Evolutionary conservation across 179 eudicot species (phyloP).

Genomic region (Beta macrorhiza): DNA sequence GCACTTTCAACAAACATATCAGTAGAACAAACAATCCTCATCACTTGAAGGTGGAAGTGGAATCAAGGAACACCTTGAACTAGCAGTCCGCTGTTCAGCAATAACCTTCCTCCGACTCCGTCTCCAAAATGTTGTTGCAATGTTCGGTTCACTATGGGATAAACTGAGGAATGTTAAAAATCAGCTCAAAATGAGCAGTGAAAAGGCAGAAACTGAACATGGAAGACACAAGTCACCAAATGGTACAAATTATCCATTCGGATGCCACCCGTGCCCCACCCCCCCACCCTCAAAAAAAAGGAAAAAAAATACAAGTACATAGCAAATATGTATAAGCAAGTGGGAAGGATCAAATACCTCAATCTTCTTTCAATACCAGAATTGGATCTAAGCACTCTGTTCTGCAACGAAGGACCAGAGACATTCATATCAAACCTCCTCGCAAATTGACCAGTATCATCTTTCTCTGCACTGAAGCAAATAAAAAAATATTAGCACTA

Average conservation of each 20-base stretch:
- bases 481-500: conserved; percentile 23
- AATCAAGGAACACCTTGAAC: conserved; percentile 73
- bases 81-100: conserved; percentile 90
- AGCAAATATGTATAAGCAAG: neutral
- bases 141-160: conserved; percentile 85
- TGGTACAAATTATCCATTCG: neutral
- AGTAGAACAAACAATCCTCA: conserved; percentile 9
- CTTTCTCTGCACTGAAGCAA: conserved; percentile 73
- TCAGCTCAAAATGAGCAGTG: conserved; percentile 28
- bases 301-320: neutral
- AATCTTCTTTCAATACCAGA: conserved; percentile 51
- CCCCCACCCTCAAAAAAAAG: neutral
- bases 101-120: conserved; percentile 90
- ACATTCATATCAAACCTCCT: conserved; percentile 65
- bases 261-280: neutral
- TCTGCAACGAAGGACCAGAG: conserved; percentile 68
- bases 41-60: conserved; percentile 26
- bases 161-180: conserved; percentile 50
- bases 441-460: conserved; percentile 52
- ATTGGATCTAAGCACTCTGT: conserved; percentile 68
- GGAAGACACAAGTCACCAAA: conserved; percentile 20
- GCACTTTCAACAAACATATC: conserved; percentile 15
- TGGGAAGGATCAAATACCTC: conserved; percentile 43
- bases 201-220: conserved; percentile 14
- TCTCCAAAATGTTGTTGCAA: conserved; percentile 84